Conservation (phyloP, 768 basidiomycete species). For the Lentinula edodes region DNA sequence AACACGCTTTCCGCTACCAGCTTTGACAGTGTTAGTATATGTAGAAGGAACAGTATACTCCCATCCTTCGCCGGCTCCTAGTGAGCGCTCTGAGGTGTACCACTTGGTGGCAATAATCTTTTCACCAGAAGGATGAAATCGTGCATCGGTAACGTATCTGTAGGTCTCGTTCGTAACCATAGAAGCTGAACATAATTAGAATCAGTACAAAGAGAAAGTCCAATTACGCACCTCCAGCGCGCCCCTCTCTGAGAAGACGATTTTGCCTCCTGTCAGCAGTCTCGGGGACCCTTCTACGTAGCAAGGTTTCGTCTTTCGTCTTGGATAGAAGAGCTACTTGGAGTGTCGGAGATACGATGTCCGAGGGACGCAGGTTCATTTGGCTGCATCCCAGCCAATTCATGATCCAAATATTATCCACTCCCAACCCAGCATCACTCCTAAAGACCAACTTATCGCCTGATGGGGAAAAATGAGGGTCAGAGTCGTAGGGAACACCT, state of each 20-base stretch:
- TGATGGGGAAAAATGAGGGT: slow-evolving; percentile 67
- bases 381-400: slow-evolving; percentile 61
- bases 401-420: slow-evolving; percentile 72
- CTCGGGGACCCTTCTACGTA: slow-evolving; percentile 32
- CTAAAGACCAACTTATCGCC: slow-evolving; percentile 60
- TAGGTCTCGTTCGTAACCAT: slow-evolving; percentile 69
- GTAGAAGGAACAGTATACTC: slow-evolving; percentile 51
- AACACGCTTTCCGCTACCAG: slow-evolving; percentile 47
- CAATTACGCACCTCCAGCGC: slow-evolving; percentile 21
- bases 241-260: slow-evolving; percentile 35
- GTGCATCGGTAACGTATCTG: slow-evolving; percentile 63
- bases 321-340: slow-evolving; percentile 19
- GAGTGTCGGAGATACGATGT: slow-evolving; percentile 15
- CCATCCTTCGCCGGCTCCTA: slow-evolving; percentile 75
- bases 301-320: slow-evolving; percentile 27
- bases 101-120: slow-evolving; percentile 73
- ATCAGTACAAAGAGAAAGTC: background rate
- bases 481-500: slow-evolving; percentile 65
- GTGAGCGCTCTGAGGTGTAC: slow-evolving; percentile 60
- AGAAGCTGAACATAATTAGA: slow-evolving; percentile 15
- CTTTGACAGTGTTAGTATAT: slow-evolving; percentile 26
- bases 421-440: slow-evolving; percentile 67
- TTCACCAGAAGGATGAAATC: slow-evolving; percentile 62
- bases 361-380: slow-evolving; percentile 32
- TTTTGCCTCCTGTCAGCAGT: slow-evolving; percentile 27